These are phyloP conservation scores for Magnusiomyces paraingens DNA, from an alignment of 1,139 yeast species.

Conservation along the genomic window DNA sequence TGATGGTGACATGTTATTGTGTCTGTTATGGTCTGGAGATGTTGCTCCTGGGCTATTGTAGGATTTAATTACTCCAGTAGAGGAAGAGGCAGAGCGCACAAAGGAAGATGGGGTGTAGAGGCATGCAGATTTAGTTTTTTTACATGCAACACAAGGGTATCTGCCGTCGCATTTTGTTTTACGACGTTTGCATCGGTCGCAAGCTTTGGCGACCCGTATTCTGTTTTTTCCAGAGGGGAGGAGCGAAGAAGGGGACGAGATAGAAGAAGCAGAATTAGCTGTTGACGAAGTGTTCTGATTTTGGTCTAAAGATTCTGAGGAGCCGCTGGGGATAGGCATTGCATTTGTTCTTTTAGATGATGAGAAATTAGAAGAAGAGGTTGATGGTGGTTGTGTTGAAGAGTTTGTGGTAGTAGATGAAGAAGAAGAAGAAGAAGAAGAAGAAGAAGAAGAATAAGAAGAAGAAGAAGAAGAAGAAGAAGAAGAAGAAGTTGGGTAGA, in stretches of 20 bases:
- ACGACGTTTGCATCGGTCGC: constrained; percentile 53
- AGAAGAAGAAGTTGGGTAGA: too few relatives aligned
- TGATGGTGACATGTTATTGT: too few relatives aligned
- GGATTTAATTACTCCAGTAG: too few relatives aligned
- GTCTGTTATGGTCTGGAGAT: too few relatives aligned
- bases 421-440: too few relatives aligned
- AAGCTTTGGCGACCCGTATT: constrained; percentile 47
- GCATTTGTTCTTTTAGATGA: too few relatives aligned
- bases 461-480: too few relatives aligned
- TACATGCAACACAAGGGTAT: constrained; percentile 49
- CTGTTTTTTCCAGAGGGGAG: constrained; percentile 4
- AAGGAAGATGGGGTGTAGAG: constrained; percentile 21
- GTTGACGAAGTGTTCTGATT: neutral
- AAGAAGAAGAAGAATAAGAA: too few relatives aligned
- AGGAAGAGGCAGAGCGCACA: neutral
- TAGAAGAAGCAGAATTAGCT: neutral
- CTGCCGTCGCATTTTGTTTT: constrained; percentile 59
- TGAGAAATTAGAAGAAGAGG: too few relatives aligned
- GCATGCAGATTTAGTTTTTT: constrained; percentile 42
- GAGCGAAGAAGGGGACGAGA: neutral
- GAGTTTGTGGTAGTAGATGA: too few relatives aligned
- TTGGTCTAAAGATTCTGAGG: neutral
- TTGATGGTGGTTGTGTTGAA: too few relatives aligned
- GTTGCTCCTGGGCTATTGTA: too few relatives aligned
- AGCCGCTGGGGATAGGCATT: neutral